Evolutionary conservation across 108 stramenopile species (phyloP).

Genomic region (Skeletonema potamos): DNA sequence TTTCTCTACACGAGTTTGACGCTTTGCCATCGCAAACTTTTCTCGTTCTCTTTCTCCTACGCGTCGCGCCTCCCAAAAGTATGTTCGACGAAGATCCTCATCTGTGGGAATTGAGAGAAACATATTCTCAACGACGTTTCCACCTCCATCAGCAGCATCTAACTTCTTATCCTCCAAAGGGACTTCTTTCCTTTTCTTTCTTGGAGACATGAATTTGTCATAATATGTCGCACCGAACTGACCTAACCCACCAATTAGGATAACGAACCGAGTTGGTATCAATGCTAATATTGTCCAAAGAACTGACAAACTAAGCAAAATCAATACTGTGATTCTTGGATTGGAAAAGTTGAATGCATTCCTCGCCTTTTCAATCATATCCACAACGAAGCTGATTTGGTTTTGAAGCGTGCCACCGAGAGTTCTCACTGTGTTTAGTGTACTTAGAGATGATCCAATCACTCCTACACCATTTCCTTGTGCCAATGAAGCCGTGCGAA

Average conservation of each 20-base stretch:
- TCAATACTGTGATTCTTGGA: conserved; percentile 40
- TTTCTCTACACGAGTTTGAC: conserved; percentile 56
- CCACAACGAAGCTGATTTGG: conserved; percentile 61
- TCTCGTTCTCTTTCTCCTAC: conserved; percentile 53
- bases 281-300: conserved; percentile 43
- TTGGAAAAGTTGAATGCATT: conserved; percentile 83
- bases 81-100: conserved; percentile 79
- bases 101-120: conserved; percentile 74
- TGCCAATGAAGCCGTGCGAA: conserved; percentile 46
- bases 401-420: conserved; percentile 75
- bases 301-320: conserved; percentile 28
- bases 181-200: conserved; percentile 7
- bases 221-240: conserved; percentile 65
- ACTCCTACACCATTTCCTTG: conserved; percentile 59
- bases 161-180: conserved; percentile 22
- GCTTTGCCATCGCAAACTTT: conserved; percentile 52
- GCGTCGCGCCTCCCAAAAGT: conserved; percentile 79
- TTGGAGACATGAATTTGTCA: conserved; percentile 29
- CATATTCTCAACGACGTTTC: conserved; percentile 60
- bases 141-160: conserved; percentile 9
- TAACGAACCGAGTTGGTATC: conserved; percentile 44
- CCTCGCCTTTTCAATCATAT: conserved; percentile 58
- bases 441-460: conserved; percentile 71
- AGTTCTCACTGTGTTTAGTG: conserved; percentile 71
- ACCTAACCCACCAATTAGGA: conserved; percentile 49